These are phyloP conservation scores for Pythium rhizo-oryzae DNA, from an alignment of 352 stramenopile genomes.

Conservation along the genomic window DNA sequence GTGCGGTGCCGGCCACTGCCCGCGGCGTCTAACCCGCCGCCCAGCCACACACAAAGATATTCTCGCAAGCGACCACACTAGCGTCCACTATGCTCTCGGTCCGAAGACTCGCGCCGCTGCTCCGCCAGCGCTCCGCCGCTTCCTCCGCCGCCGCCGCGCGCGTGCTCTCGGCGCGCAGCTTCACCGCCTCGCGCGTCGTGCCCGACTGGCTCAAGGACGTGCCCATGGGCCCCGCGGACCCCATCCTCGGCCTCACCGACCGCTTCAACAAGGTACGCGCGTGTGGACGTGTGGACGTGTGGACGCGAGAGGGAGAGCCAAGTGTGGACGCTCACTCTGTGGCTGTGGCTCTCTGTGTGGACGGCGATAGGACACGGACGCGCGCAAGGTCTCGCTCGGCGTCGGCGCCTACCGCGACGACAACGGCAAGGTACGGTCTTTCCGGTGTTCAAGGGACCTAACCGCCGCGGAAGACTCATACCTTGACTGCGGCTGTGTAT, in stretches of 20 bases:
- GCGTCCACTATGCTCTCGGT: slow-evolving; percentile 20
- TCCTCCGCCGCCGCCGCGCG: slow-evolving; percentile 20
- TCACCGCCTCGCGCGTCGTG: slow-evolving; percentile 47
- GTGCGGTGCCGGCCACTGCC: too few species aligned
- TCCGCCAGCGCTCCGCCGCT: slow-evolving; percentile 20
- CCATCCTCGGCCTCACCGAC: slow-evolving; percentile 96
- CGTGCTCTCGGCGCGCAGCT: slow-evolving; percentile 37
- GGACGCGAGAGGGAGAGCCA: background rate
- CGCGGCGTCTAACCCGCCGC: background rate
- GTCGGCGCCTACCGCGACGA: slow-evolving; percentile 99
- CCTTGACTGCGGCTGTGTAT: too few species aligned
- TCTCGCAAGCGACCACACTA: background rate
- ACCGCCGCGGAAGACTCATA: too few species aligned
- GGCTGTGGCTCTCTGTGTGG: background rate
- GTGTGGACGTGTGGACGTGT: too few species aligned
- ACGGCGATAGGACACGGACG: slow-evolving; percentile 85
- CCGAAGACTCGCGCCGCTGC: slow-evolving; percentile 28
- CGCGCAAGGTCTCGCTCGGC: slow-evolving; percentile 96
- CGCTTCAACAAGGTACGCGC: slow-evolving; percentile 92
- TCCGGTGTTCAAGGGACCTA: too few species aligned
- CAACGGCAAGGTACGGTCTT: slow-evolving; percentile 68
- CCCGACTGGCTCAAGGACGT: slow-evolving; percentile 76
- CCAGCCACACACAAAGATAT: slow-evolving; percentile 13
- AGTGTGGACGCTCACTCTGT: background rate
- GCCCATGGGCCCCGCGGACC: slow-evolving; percentile 95